Evolutionary conservation across 78 protist genomes (phyloP).

Genomic region (Diacronema lutheri): DNA sequence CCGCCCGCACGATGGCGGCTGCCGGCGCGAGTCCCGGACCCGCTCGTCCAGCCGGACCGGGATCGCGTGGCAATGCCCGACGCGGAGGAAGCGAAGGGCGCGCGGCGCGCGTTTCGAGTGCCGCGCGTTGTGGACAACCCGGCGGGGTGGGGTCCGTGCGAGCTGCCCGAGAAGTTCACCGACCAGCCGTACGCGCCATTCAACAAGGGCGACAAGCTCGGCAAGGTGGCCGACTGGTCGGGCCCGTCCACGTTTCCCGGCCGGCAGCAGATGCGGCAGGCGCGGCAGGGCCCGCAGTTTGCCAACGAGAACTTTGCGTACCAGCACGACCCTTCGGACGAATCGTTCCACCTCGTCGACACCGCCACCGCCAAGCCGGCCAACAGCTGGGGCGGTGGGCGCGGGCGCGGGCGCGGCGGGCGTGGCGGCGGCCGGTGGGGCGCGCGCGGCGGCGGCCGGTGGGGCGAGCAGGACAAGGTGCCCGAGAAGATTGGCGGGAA

Average conservation of each 20-base stretch:
- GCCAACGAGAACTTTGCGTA: constrained; percentile 28
- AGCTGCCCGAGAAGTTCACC: not conserved
- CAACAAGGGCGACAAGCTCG: constrained; percentile 32
- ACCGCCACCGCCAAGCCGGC: not conserved
- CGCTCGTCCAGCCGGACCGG: no score
- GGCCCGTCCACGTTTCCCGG: not conserved
- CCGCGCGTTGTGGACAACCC: constrained; percentile 5
- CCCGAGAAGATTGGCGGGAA: not conserved
- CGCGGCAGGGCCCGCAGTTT: constrained; percentile 6
- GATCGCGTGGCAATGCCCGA: no score
- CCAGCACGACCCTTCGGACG: constrained; percentile 32
- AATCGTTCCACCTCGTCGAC: constrained; percentile 52
- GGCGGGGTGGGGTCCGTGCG: constrained; percentile 29
- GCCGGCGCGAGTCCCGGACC: no score
- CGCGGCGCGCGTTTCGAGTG: not conserved
- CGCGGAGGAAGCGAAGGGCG: no score
- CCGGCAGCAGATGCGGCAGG: not conserved
- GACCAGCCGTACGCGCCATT: constrained; percentile 37
- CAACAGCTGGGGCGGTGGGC: not conserved
- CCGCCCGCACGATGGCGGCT: no score
- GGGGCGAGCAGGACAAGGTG: not conserved
- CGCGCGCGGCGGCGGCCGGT: not conserved
- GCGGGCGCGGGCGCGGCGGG: constrained; percentile 18
- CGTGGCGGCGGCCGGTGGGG: not conserved
- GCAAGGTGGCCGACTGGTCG: constrained; percentile 48